Base-by-base conservation (phyloP, 2,329 filamentous ascomycete genomes). In the Hymenotorrendiella dingleyae region DNA sequence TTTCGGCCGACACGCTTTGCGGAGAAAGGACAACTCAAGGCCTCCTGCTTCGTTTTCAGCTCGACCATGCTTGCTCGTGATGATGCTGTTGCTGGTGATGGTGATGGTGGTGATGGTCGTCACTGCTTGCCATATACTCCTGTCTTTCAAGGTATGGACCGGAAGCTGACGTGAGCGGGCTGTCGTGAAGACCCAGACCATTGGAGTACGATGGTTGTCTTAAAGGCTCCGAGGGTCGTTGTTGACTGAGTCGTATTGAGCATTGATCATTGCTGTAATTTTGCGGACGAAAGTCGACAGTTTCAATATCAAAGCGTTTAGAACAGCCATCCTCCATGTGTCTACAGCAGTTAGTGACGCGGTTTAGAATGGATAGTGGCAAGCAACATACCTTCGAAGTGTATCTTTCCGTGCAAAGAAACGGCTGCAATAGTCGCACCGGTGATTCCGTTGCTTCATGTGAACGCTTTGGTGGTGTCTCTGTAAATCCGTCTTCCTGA, bases 401-500 rank as follows among this genome's bases (percentile, higher is more conserved):
- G 86, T 93, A 57, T 94, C 87, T 61, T 88, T 89, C 33, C 87
- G 76, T 20, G 85, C 81, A 67, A 94, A 94, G 30, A 74, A 71
- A 41, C 78, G 73, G 23, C 74, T 73, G 58, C 87, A 94, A 47
- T 80, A 80, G 47, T 80, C 73, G 59, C 87, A 94, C 46, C 71
- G 71, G 62, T 82, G 80, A 53, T 82, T 81, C 42, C 79, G 77
- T 49, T 82, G 72, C 64, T 86, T 88, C 60, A 81, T 71, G 59
- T 94, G 87, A 9, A 93, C 84, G 57, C 71, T 79, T 54, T 76
- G 73, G 62, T 76, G 68, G 59, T 82, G 72, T 52, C 74, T 65
- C 52, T 74, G 70, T 19, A 94, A 72, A 61, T 94, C 89, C 1
- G 88, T 90, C 64, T 84, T 89, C 54, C 89, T 76, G 14, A 87